These are phyloP conservation scores for Myxozyma kluyveri DNA, from an alignment of 805 yeast genomes.

Conservation along the genomic window DNA sequence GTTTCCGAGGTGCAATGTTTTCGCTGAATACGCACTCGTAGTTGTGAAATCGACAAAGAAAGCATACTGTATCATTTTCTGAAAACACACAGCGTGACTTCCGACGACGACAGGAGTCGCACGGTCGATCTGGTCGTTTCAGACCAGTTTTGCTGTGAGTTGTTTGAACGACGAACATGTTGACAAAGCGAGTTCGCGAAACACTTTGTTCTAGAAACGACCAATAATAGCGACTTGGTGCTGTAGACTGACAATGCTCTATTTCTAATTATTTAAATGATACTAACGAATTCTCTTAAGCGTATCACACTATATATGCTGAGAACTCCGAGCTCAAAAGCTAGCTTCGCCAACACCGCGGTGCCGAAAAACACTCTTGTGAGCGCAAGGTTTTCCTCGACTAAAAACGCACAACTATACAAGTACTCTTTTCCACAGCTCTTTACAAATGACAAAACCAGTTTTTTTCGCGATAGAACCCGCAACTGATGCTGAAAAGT, in stretches of 20 bases:
- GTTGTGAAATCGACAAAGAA: slow-evolving; percentile 29
- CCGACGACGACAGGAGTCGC: slow-evolving; percentile 30
- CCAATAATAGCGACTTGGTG: neutral
- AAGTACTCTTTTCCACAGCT: too few species aligned
- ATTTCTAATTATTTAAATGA: too few species aligned
- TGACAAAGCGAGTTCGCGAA: neutral
- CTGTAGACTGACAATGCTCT: neutral
- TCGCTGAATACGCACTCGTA: slow-evolving; percentile 30
- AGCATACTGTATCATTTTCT: slow-evolving; percentile 28
- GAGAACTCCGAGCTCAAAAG: neutral
- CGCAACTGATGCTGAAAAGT: too few species aligned
- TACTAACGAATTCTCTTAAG: neutral
- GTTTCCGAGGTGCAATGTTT: slow-evolving; percentile 25
- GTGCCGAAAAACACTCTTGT: too few species aligned
- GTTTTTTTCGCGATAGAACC: too few species aligned
- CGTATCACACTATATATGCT: neutral
- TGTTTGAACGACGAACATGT: slow-evolving; percentile 29
- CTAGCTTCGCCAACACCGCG: too few species aligned
- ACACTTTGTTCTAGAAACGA: too few species aligned
- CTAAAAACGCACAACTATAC: too few species aligned
- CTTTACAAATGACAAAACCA: too few species aligned
- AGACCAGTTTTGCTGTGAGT: slow-evolving; percentile 30
- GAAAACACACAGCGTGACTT: slow-evolving; percentile 30
- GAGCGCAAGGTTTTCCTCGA: too few species aligned
- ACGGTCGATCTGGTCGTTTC: slow-evolving; percentile 30